Conservation (phyloP, 768 basidiomycete species). For the Naganishia onofrii region DNA sequence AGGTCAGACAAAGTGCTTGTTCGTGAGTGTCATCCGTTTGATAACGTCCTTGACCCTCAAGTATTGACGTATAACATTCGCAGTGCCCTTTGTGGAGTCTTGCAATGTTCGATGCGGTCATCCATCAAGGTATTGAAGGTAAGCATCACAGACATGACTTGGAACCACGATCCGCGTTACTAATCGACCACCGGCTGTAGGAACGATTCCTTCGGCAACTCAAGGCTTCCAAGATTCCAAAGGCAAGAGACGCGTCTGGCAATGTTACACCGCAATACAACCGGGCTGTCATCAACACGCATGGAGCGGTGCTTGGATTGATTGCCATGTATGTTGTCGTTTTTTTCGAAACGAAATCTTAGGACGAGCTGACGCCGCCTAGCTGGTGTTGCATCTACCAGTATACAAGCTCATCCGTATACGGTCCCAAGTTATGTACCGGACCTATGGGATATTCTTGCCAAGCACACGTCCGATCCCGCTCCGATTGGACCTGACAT, state of each 20-base stretch:
- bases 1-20: slow-evolving; percentile 87
- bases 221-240: slow-evolving; percentile 64
- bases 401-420: slow-evolving; percentile 88
- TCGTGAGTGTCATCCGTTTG: slow-evolving; percentile 53
- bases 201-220: slow-evolving; percentile 76
- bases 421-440: slow-evolving; percentile 91
- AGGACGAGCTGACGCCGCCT: no score
- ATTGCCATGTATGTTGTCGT: slow-evolving; percentile 64
- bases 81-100: slow-evolving; percentile 71
- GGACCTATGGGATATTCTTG: slow-evolving; percentile 70
- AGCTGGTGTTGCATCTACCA: slow-evolving; percentile 11
- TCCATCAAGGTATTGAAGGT: slow-evolving; percentile 82
- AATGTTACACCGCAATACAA: slow-evolving; percentile 66
- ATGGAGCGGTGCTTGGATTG: slow-evolving; percentile 90
- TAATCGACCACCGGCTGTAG: slow-evolving; percentile 51
- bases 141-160: slow-evolving; percentile 12
- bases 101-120: slow-evolving; percentile 84
- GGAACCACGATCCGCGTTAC: background rate
- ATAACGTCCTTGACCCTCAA: background rate
- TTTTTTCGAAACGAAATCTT: no score
- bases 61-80: slow-evolving; percentile 13
- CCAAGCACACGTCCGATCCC: slow-evolving; percentile 82
- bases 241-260: slow-evolving; percentile 57
- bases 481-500: slow-evolving; percentile 88
- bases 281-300: slow-evolving; percentile 69